Base-by-base conservation (phyloP, 1,284 basidiomycete genomes). In the Apiotrichum siamense region DNA sequence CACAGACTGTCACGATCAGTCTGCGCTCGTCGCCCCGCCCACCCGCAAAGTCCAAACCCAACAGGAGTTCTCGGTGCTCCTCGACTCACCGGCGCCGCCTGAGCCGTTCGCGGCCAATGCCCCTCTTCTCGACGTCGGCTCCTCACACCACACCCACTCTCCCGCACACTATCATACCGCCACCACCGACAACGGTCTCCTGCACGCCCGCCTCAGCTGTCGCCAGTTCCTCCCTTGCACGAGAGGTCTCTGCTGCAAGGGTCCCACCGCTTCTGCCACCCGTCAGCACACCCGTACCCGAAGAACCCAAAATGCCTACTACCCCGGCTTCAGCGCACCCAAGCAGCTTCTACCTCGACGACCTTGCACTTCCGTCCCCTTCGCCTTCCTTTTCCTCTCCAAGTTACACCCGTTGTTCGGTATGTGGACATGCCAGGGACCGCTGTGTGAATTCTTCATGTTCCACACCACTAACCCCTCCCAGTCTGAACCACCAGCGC, bases 401-500 rank as follows among this genome's bases (percentile, higher is more conserved):
- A 12, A 35, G 44, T 3, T 50, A 39, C 29, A 24, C 44, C 13
- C 47, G 51, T 18, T 52, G 48, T 44, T 50, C 55, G 2, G 55
- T 57, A n/a, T 47, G 53, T 50, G 17, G 4, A 31, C 29, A 17
- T 17, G 29, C n/a, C n/a, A n/a, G 4, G n/a, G 17, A 36, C 17
- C 18, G 2, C 13, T 15, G 31, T 3, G 27, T 40, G 13, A 5
- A 29, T 38, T 4, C 21, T 31, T 23, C 25, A n/a, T n/a, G 29
- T 31, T 31, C 29, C 29, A 31, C 9, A 31, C 7, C 29, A 31
- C 43, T 27, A 39, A 39, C 47, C 20, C 21, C 35, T 38, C 39
- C 27, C 33, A 57, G 55, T 53, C 51, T 10, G 55, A 57, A 32
- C 55, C 55, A 4, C 51, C 49, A 7, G 25, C 21, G 4, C 38